Base-by-base conservation (phyloP, 2,329 filamentous ascomycete genomes). In the Peltaster fructicola region DNA sequence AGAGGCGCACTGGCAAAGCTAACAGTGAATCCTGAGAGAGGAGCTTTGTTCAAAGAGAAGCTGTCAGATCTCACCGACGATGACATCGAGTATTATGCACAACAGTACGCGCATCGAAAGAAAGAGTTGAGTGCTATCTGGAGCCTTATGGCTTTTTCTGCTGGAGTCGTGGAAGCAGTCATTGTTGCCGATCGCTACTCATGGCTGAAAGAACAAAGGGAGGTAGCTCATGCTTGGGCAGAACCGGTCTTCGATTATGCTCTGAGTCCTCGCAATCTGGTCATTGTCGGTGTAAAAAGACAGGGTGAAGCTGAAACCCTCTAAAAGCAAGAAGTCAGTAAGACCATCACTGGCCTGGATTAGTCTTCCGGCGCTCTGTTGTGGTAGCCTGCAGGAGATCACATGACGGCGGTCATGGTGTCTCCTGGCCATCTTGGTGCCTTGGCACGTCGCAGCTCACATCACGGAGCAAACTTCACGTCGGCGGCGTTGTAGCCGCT, bases 61-160 rank as follows among this genome's bases (percentile, higher is more conserved):
- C 70, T 91, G 63, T 59, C 52, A 1, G 55, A 51, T 10, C 59
- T 93, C 32, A 76, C 69, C 0, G 79, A 90, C 37, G 72, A 73
- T 18, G 73, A 84, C 34, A 73, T 95, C 23, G 57, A 63, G 7
- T 50, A 39, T 8, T 98, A 95, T 47, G 74, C 78, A 41, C 42
- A 47, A 7, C 47, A 52, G 20, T 93, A 75, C 50, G 47, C 49
- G 15, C 59, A 61, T 18, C 61, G 74, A 27, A 80, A 76, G 54
- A 77, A 81, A 39, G 76, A 93, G 44, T 55, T 98, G 18, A 81
- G 76, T 43, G 65, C 90, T 6, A 68, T 90, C 30, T 98, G 88
- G 88, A 81, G 70, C 38, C 50, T 98, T 41, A 98, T 98, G 85
- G 84, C 88, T 1, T 93, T 92, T 42, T 90, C 81, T 48, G 84